Evolutionary conservation across 768 basidiomycete genomes (phyloP), one percentile per base, ranked within the genome.

Genomic region (Calocybe cyanea): DNA sequence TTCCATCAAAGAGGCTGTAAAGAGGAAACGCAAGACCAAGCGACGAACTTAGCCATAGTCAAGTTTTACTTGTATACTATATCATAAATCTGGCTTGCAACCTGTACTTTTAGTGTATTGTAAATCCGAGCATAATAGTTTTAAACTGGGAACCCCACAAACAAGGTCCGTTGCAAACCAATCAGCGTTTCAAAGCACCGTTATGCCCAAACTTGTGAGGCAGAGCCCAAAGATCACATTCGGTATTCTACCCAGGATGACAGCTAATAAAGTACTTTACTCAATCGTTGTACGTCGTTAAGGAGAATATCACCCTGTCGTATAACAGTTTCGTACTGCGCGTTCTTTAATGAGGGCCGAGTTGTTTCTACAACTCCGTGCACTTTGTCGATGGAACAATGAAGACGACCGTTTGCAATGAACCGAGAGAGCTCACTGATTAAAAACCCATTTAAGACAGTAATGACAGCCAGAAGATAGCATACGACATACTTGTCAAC

Each of bases 301-400:
- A 98, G 68, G 52, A 99, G 65, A 21, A 92, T 64, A 63, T 99
- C 95, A 1, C 94, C 94, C 69, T 93, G 86, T 64, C 86, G 87
- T 42, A 99, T 77, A n/a, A 97, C 87, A 30, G 83, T 83, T 60
- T 95, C 92, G 61, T 95, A 96, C 58, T 93, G 87, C 34, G 85
- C 83, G 41, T 83, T 88, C 76, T 96, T 78, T 17, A 70, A 54
- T 0, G 64, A 66, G 10, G 72, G 75, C 10, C 91, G 75, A 38
- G 88, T 93, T 19, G 95, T 97, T 68, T 93, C 89, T 13, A 97
- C 92, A 30, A 97, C 78, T 0, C 92, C 91, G 46, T 86, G 76
- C n/a, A 98, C 95, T 58, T 91, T 90, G 73, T 98, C 94, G 49
- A 98, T 97, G 1, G 83, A 82, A 55, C 85, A 88, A 57, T 90